Evolutionary conservation across 2,329 filamentous ascomycete species (phyloP).

Genomic region (Pseudogymnoascus sp.): DNA sequence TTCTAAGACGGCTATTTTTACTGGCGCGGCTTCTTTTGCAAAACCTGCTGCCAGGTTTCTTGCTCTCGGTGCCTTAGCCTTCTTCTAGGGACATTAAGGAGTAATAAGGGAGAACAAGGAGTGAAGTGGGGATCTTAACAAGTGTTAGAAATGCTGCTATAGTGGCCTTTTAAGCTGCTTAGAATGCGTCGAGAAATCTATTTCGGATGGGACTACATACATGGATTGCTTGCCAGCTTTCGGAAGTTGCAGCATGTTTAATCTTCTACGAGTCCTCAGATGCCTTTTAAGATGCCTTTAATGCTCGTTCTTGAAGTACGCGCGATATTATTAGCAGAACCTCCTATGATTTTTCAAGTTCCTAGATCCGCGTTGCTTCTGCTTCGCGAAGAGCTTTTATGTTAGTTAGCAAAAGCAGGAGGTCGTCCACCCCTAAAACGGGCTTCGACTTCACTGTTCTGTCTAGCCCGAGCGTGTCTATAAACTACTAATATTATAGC

Average conservation of each 20-base stretch:
- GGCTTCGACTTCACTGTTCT: neutral
- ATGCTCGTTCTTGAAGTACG: too few relatives aligned
- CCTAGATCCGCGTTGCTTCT: too few relatives aligned
- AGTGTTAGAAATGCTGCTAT: neutral
- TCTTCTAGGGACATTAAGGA: neutral
- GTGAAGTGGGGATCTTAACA: neutral
- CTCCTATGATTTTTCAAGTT: too few relatives aligned
- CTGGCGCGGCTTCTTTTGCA: neutral
- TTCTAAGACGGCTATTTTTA: neutral
- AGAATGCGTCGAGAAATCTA: neutral
- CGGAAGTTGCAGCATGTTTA: too few relatives aligned
- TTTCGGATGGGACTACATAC: neutral
- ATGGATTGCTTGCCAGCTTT: too few relatives aligned
- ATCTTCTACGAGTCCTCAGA: too few relatives aligned
- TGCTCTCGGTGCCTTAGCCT: neutral
- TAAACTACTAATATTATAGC: neutral
- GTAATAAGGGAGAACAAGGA: neutral
- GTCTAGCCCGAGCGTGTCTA: neutral
- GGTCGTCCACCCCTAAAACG: too few relatives aligned
- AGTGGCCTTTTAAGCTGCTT: neutral
- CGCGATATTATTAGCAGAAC: too few relatives aligned
- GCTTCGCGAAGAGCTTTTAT: too few relatives aligned
- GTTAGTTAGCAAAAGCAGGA: too few relatives aligned
- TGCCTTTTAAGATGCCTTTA: too few relatives aligned
- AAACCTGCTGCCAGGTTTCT: neutral